Conservation (phyloP, 1,139 yeast species). For the Scheffersomyces segobiensis region DNA sequence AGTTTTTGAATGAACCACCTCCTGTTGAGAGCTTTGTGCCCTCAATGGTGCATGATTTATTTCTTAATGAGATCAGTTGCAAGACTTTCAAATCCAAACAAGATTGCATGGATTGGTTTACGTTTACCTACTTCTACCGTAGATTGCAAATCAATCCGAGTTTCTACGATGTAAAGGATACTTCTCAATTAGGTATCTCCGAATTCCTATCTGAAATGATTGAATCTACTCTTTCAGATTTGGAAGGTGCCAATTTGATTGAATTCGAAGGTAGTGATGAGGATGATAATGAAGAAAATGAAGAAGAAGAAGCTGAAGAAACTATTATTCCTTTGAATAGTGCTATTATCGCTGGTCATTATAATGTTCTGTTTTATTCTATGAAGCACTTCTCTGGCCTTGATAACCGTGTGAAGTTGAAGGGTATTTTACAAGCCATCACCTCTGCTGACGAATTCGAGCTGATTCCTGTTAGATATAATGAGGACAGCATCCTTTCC, state of each 20-base stretch:
- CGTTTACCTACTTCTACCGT: constrained; percentile 80
- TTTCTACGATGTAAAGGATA: constrained; percentile 74
- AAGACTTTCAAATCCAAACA: constrained; percentile 69
- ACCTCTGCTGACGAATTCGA: constrained; percentile 74
- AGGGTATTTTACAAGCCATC: constrained; percentile 64
- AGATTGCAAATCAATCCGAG: constrained; percentile 82
- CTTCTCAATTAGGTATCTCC: constrained; percentile 68
- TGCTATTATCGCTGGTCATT: constrained; percentile 74
- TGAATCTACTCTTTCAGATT: constrained; percentile 68
- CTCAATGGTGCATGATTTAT: constrained; percentile 58
- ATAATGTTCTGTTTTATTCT: constrained; percentile 63
- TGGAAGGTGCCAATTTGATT: constrained; percentile 61
- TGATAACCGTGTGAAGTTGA: constrained; percentile 56
- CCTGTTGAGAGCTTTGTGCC: constrained; percentile 83
- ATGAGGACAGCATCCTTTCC: constrained; percentile 52
- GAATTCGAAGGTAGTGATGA: constrained; percentile 54
- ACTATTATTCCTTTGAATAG: constrained; percentile 63
- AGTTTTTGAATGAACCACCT: constrained; percentile 70
- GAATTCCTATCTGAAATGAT: constrained; percentile 81
- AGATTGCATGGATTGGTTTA: constrained; percentile 88
- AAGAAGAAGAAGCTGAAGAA: constrained; percentile 40
- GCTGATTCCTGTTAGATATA: constrained; percentile 55
- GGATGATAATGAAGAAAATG: constrained; percentile 38
- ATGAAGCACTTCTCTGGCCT: constrained; percentile 61
- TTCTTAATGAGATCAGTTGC: constrained; percentile 71